Evolutionary conservation across 2,329 filamentous ascomycete genomes (phyloP).

Genomic region (Hypoxylon sp.): DNA sequence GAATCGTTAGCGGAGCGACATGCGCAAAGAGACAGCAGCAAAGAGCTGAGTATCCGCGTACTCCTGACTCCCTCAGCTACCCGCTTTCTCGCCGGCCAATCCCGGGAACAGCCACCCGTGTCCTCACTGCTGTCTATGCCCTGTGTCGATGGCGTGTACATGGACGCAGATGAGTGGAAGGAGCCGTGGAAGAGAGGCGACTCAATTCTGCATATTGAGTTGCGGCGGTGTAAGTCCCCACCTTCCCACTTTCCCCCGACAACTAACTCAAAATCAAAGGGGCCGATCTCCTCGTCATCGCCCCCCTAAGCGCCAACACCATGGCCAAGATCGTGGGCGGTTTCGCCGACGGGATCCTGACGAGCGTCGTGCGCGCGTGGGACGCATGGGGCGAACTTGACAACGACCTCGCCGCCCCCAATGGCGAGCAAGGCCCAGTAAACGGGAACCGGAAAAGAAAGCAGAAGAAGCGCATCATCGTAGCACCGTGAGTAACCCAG

Average conservation of each 20-base stretch:
- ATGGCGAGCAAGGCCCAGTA: neutral
- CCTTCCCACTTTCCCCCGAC: neutral
- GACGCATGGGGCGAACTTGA: conserved; percentile 78
- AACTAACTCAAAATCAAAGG: conserved; percentile 51
- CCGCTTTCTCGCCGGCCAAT: conserved; percentile 83
- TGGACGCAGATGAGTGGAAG: conserved; percentile 88
- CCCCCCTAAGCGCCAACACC: conserved; percentile 86
- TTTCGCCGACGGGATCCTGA: conserved; percentile 82
- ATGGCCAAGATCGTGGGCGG: conserved; percentile 87
- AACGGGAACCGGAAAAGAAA: conserved; percentile 42
- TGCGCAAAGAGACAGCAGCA: conserved; percentile 5
- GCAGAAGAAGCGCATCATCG: conserved; percentile 76
- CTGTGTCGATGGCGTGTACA: conserved; percentile 85
- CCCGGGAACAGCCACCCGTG: conserved; percentile 80
- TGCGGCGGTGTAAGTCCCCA: conserved; percentile 69
- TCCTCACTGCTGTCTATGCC: conserved; percentile 70
- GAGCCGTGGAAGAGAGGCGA: conserved; percentile 82
- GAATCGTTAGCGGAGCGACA: conserved; percentile 63
- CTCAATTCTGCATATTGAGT: conserved; percentile 91
- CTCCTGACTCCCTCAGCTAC: conserved; percentile 81
- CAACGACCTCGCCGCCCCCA: conserved; percentile 32
- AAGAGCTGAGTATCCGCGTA: conserved; percentile 73
- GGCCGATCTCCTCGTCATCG: conserved; percentile 85
- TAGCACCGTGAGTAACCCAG: conserved; percentile 69
- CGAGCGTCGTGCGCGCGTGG: conserved; percentile 86